These are phyloP conservation scores for Rugonectria rugulosa DNA, from an alignment of 2,329 filamentous ascomycete genomes.

Conservation along the genomic window DNA sequence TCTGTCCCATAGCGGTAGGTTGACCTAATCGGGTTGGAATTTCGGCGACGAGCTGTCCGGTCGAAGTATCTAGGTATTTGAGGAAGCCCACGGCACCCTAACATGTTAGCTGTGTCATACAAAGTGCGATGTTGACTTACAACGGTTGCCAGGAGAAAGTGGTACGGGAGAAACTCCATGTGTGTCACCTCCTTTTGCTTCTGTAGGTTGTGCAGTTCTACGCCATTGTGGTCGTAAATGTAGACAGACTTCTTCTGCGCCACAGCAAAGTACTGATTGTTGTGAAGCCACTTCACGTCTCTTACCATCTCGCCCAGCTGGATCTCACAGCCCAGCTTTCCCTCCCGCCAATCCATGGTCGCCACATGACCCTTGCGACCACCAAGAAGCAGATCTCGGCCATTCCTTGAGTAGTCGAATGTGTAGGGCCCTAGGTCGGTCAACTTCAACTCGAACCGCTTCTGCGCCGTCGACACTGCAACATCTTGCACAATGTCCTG, in stretches of 20 bases:
- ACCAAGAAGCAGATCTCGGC: constrained; percentile 82
- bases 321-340: constrained; percentile 89
- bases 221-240: constrained; percentile 91
- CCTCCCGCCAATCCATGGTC: constrained; percentile 94
- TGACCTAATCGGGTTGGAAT: constrained; percentile 84
- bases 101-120: constrained; percentile 25
- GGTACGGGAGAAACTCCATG: constrained; percentile 96
- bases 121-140: constrained; percentile 55
- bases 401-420: constrained; percentile 89
- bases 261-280: constrained; percentile 92
- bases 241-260: constrained; percentile 97
- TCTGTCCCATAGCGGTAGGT: constrained; percentile 84
- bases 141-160: constrained; percentile 89
- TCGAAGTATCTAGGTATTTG: constrained; percentile 95
- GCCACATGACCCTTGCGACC: constrained; percentile 95
- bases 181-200: constrained; percentile 91
- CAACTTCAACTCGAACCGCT: constrained; percentile 88
- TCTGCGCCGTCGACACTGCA: constrained; percentile 85
- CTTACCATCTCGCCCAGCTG: constrained; percentile 90
- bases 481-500: constrained; percentile 81
- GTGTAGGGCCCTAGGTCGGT: constrained; percentile 85
- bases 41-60: constrained; percentile 86
- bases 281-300: constrained; percentile 91
- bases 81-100: constrained; percentile 82
- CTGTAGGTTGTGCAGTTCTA: constrained; percentile 89